Evolutionary conservation across 2,329 filamentous ascomycete genomes (phyloP), one percentile per base, ranked within the genome.

Genomic region (Seiridium cupressi): DNA sequence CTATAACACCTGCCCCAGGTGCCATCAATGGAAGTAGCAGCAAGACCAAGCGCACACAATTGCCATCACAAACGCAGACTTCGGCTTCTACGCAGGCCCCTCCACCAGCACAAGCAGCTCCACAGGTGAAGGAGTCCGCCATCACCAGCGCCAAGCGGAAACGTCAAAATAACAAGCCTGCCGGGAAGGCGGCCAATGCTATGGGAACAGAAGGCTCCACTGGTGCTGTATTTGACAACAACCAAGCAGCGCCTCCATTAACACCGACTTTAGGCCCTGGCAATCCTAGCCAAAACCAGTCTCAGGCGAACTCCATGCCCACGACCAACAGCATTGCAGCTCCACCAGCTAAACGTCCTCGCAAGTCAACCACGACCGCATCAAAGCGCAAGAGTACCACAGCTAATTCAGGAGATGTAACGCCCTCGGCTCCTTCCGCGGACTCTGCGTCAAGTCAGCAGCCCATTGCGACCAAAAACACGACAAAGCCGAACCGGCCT

Each of bases 131-230:
- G 60, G 70, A 63, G 64, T 73, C 71, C 1, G 64, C 70, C n/a
- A 71, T 73, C 42, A 65, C 67, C 31, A 67, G 70, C 5, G 69
- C 69, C 58, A 73, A 73, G 59, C 67, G 72, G 44, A 73, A 73
- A 61, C 67, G 71, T 8, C 72, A 67, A 11, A 62, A 57, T 44
- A 68, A 63, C 31, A 68, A 67, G 7, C 34, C 60, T 10, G 48
- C 55, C 31, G 56, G 35, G 31, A 18, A 54, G 47, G 64, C 63
- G 55, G 58, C 32, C n/a, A 66, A 70, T 48, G 13, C 35, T 11
- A 5, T 7, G 11, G 55, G 11, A 3, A 32, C 42, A 7, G n/a
- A 34, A 10, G 11, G 38, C 26, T 8, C 44, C 34, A 26, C 6
- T 11, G 32, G 10, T n/a, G n/a, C 10, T 38, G 31, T 10, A 32